Base-by-base conservation (phyloP, 2,329 filamentous ascomycete genomes). In the Rachicladosporium sp. region DNA sequence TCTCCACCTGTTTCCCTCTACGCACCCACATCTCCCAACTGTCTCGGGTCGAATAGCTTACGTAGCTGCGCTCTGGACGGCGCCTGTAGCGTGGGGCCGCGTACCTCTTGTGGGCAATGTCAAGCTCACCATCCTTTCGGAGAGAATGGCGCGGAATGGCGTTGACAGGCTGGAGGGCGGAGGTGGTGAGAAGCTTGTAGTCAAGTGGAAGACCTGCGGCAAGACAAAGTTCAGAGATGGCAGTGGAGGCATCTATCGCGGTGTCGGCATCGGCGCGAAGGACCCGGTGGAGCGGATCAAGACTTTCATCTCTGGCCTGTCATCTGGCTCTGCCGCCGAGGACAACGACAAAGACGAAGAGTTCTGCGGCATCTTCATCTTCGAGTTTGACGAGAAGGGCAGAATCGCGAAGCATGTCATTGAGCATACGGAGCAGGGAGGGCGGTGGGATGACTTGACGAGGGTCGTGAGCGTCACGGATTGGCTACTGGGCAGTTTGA, bases 41-140 rank as follows among this genome's bases (percentile, higher is more conserved):
- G 91, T 96, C 31, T 85, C 84, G 21, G 91, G 91, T 38, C 78
- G 83, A 35, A 82, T 95, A 29, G 82, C 86, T 35, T 98, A 98
- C 60, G 82, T 82, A 29, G 89, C 91, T 11, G 91, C 91, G 2
- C 69, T 98, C 30, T 96, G 88, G 88, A 95, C 91, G 1, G 87
- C 88, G 0, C 91, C 91, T 0, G 81, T 98, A 38, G 89, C 88
- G 23, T 98, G 91, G 91, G 93, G 93, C 54, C 78, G 84, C 21
- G 73, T 98, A 1, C 91, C 91, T 2, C 76, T 96, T 12, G 74
- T 95, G 27, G 88, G 89, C 49, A 93, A 94, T 54, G 85, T 95
- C 33, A 80, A 78, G 50, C 73, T 98, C 8, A 78, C 85, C 51
- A 91, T 98, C 38, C 63, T 93, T 12, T 89, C 84, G 10, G 88